Conservation (phyloP, 345 rosid genomes). For the Garcia nutans region DNA sequence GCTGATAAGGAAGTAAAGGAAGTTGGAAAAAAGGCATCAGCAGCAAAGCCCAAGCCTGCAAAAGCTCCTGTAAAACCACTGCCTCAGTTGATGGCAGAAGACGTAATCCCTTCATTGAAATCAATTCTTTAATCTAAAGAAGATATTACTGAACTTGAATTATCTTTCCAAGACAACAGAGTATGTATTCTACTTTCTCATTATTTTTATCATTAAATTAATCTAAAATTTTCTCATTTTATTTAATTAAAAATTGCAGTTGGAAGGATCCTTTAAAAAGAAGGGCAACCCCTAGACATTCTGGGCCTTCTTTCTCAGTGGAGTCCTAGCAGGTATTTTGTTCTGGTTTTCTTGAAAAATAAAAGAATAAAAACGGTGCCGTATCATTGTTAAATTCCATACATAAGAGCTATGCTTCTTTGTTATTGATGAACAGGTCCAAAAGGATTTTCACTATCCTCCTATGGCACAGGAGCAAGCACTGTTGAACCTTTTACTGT, state of each 20-base stretch:
- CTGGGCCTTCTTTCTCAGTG: slow-evolving; percentile 92
- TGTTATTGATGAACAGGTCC: slow-evolving; percentile 48
- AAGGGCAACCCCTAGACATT: slow-evolving; percentile 56
- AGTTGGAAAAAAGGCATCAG: slow-evolving; percentile 33
- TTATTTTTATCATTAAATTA: background rate
- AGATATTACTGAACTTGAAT: slow-evolving; percentile 58
- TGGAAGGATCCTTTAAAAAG: slow-evolving; percentile 78
- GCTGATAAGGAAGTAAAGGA: slow-evolving; percentile 48
- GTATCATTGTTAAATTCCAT: background rate
- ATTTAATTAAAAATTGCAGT: slow-evolving; percentile 32
- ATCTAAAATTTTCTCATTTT: background rate
- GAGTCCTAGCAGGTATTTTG: slow-evolving; percentile 58
- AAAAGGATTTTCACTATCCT: slow-evolving; percentile 77
- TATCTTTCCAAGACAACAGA: slow-evolving; percentile 73
- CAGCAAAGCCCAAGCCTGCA: slow-evolving; percentile 63
- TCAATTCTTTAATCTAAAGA: slow-evolving; percentile 64
- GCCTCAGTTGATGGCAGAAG: slow-evolving; percentile 81
- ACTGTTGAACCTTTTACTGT: slow-evolving; percentile 92
- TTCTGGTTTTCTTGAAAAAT: background rate
- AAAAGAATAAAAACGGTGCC: background rate
- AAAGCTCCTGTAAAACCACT: slow-evolving; percentile 66
- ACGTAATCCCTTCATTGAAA: slow-evolving; percentile 74
- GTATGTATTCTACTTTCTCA: slow-evolving; percentile 29
- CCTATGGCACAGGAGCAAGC: slow-evolving; percentile 71
- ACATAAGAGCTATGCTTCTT: no score